Base-by-base conservation (phyloP, 768 basidiomycete species). In the Amyloporia xantha region DNA sequence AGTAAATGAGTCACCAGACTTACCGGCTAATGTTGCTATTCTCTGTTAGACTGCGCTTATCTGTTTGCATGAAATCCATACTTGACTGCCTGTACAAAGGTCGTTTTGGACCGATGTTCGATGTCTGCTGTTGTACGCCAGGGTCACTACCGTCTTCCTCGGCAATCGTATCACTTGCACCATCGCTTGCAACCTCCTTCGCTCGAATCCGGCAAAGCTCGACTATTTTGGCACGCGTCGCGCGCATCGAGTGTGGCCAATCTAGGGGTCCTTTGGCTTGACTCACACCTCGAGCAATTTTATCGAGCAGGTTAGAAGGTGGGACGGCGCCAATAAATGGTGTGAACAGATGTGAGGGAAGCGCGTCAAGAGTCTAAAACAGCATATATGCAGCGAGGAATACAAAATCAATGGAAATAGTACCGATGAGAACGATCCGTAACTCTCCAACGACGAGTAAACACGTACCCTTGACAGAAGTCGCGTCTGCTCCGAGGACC, bases 281-380 rank as follows among this genome's bases (percentile, higher is more conserved):
- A 7, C 76, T 69, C 52, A 92, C 79, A 45, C 86, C 82, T 12
- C 86, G 80, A 10, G 90, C 86, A 55, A 92, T 82, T 70, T 87
- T 89, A 66, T 92, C 88, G 51, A 92, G 80, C 19, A 91, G 77
- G 63, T 91, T 91, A 12, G 86, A 81, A 26, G 89, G 89, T 1
- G 90, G 90, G 17, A 91, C 78, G 39, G 82, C 75, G 25, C 90
- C 89, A 54, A 85, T 82, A 73, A 89, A 91, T 47, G 89, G 90
- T 13, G 90, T 91, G 63, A 88, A 73, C n/a, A 92, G 77, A 58
- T 91, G 86, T 5, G 82, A 71, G 9, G 89, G 89, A 51, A 91
- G 79, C 38, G 84, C 83, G 61, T 92, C 90, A 9, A 92, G 75
- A 13, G 90, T 89, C 89, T 88, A 51, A 5, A 28, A 23, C 33